Evolutionary conservation across 345 rosid genomes (phyloP), one percentile per base, ranked within the genome.

Genomic region (Syzygium jambos): DNA sequence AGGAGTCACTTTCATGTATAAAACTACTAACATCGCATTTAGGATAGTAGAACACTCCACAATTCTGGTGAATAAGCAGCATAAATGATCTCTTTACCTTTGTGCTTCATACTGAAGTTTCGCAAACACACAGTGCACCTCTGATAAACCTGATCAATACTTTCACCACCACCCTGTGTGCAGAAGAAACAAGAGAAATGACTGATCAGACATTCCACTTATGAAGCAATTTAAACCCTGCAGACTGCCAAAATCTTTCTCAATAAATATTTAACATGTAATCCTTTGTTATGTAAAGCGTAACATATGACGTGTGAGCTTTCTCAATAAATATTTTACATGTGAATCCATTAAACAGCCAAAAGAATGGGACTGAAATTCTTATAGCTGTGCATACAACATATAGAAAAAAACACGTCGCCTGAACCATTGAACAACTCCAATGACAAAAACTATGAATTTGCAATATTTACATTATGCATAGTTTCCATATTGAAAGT

Each of bases 111-210:
- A 55, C 92, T 92, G 89, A 97, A 95, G 89, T 90, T 94, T 89
- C 91, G 93, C 88, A 96, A 87, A 52, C 93, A 92, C 56, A 92
- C 90, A 27, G 97, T 93, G 90, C 96, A 94, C 61, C 97, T 94
- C 10, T 90, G 78, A 88, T 91, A 93, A 84, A 97, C 96, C 84
- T 92, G 92, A 86, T 96, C 98, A 23, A 92, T 90, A 90, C 98
- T 96, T 93, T 97, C 99, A 91, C 98, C 98, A 89, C 99, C 99
- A 88, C 99, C 99, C 99, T 96, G 90, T 63, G 89, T 73, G 85
- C 68, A 78, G 1, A 86, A 85, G 86, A 30, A 41, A 84, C 51
- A 57, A 82, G 86, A 85, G 51, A 80, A 84, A 29, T 9, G 34
- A 9, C 78, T 4, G 41, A 68, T 16, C 11, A 30, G 0, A 16